Evolutionary conservation across 1,139 yeast species (phyloP), one percentile per base, ranked within the genome.

Genomic region (Yamadazyma dendronema): DNA sequence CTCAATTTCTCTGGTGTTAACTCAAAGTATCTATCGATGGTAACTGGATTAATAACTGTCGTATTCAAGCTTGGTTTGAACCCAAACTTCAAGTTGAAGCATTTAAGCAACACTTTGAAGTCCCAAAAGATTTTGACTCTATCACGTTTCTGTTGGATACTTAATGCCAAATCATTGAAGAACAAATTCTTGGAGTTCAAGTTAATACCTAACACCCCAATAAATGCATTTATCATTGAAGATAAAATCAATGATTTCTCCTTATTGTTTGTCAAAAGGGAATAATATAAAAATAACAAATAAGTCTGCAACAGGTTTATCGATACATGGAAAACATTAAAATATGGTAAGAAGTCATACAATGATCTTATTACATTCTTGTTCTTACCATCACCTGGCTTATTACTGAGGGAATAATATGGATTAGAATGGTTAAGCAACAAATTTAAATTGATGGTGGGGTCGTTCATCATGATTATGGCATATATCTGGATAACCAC

Each of bases 41-140:
- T 72, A 11, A 71, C 75, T 1, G 77, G 77, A 40, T 72, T 72
- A 28, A 71, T 70, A 10, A 71, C 75, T 0, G 77, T 71, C 5
- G 76, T 71, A 42, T 70, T 71, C 37, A 68, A 57, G 44, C 73
- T 66, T 27, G 77, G 77, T 43, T 71, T 68, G 42, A 71, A 66
- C 1, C 79, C 77, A 46, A 76, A 69, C 47, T 72, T 71, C 41
- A 71, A 57, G 40, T 77, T 72, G 44, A 76, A 71, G 40, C 79
- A 67, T 48, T 75, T 72, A 28, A 73, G 60, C 25, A 79, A 59
- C 3, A 77, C 74, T 42, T 74, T 74, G 50, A 73, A 77, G 16
- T 74, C 76, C 86, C 86, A 79, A 47, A 75, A 80, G 15, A 78
- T 61, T 50, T 78, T 79, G 14, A 79, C 74, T 49, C 85, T 61